phyloP scores from a whole-genome alignment of 768 basidiomycete genomes.

The Grammothele lineata region DNA sequence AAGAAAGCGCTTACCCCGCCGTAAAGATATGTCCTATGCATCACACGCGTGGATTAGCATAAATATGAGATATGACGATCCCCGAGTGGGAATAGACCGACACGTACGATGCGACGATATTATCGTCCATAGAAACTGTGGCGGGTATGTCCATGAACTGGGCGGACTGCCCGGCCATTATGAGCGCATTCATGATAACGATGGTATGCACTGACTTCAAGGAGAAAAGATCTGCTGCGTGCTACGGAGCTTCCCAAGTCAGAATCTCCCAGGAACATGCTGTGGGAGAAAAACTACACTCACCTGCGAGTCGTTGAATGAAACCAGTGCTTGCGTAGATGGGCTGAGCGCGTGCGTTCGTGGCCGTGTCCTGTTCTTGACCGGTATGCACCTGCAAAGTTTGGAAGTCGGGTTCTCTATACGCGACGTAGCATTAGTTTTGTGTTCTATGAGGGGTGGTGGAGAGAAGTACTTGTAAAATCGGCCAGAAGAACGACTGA shows the following conservation, averaged over 20 bases:
- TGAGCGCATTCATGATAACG: no score
- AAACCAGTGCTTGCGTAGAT: slow-evolving; percentile 75
- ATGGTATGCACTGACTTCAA: slow-evolving; percentile 34
- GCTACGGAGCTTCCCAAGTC: slow-evolving; percentile 32
- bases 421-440: no score
- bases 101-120: slow-evolving; percentile 72
- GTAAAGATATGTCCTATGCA: slow-evolving; percentile 63
- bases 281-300: slow-evolving; percentile 14
- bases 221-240: slow-evolving; percentile 69
- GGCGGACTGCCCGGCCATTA: slow-evolving; percentile 75
- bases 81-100: no score
- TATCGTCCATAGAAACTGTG: slow-evolving; percentile 63
- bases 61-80: no score
- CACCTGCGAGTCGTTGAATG: slow-evolving; percentile 67
- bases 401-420: slow-evolving; percentile 77
- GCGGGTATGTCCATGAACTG: slow-evolving; percentile 70
- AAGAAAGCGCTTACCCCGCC: slow-evolving; percentile 49
- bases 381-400: slow-evolving; percentile 81
- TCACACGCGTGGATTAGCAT: no score
- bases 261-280: neutral
- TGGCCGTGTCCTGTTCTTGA: slow-evolving; percentile 56
- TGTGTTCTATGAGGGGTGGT: no score
- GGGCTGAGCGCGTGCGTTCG: slow-evolving; percentile 72
- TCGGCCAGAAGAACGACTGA: no score
- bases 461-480: no score